These are phyloP conservation scores for Coprinellus micaceus DNA, from an alignment of 768 basidiomycete genomes.

Conservation along the genomic window DNA sequence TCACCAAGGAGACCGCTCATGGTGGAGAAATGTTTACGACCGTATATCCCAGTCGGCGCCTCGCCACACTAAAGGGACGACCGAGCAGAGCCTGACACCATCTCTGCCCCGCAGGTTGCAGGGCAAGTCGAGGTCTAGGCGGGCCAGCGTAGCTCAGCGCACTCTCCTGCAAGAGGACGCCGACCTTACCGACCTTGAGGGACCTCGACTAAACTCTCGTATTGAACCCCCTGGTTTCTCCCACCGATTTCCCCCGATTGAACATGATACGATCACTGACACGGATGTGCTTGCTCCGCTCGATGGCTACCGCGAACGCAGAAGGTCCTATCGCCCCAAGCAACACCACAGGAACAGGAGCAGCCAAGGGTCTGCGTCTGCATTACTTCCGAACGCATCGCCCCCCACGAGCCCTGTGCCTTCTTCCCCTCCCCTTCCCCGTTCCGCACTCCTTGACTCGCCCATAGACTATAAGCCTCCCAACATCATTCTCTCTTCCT, in stretches of 20 bases:
- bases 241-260: neutral
- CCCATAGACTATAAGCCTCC: too few relatives aligned
- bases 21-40: slow-evolving; percentile 56
- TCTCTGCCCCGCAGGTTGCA: slow-evolving; percentile 9
- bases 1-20: slow-evolving; percentile 30
- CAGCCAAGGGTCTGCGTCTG: slow-evolving; percentile 8
- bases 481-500: neutral
- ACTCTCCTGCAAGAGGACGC: slow-evolving; percentile 18
- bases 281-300: slow-evolving; percentile 15
- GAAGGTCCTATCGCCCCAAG: slow-evolving; percentile 13
- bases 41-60: slow-evolving; percentile 44
- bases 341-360: slow-evolving; percentile 10
- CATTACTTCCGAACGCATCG: neutral
- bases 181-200: slow-evolving; percentile 24
- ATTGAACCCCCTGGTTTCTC: neutral
- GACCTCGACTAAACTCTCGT: neutral
- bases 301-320: slow-evolving; percentile 14
- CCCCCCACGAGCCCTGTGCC: neutral
- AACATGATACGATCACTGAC: neutral
- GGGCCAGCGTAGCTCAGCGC: slow-evolving; percentile 11
- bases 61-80: slow-evolving; percentile 28
- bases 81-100: slow-evolving; percentile 14
- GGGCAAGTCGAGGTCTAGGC: slow-evolving; percentile 14
- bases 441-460: neutral
- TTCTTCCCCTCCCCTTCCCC: neutral